Evolutionary conservation across 1,284 basidiomycete species (phyloP).

Genomic region (Bjerkandera adusta): DNA sequence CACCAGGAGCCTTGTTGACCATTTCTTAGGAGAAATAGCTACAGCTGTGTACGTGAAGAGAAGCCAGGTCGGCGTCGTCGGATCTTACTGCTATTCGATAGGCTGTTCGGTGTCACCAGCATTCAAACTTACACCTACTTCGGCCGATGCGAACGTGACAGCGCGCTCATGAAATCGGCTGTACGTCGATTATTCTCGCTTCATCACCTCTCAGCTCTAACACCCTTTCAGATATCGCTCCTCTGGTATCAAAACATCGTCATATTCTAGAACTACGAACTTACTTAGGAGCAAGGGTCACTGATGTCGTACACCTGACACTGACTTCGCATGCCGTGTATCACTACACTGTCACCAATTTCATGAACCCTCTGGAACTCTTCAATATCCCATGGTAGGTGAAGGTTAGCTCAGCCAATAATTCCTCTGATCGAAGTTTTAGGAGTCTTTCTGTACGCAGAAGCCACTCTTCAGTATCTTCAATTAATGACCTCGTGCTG

Average conservation of each 20-base stretch:
- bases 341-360: neutral
- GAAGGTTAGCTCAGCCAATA: no score
- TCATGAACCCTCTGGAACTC: neutral
- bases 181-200: neutral
- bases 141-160: neutral
- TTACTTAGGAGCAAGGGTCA: no score
- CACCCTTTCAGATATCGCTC: neutral
- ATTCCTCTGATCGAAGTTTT: no score
- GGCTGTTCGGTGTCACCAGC: neutral
- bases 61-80: neutral
- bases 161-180: no score
- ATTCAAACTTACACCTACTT: neutral
- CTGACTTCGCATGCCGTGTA: neutral
- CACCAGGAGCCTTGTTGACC: neutral
- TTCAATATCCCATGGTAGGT: no score
- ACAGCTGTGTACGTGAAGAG: neutral
- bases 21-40: neutral
- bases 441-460: no score
- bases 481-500: no score
- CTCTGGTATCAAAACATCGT: no score
- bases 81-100: no score
- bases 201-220: neutral
- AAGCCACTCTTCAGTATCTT: no score
- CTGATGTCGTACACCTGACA: neutral
- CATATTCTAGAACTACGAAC: no score